Evolutionary conservation across 2,329 filamentous ascomycete species (phyloP), one percentile per base, ranked within the genome.

Genomic region (Nigrospora sphaerica): DNA sequence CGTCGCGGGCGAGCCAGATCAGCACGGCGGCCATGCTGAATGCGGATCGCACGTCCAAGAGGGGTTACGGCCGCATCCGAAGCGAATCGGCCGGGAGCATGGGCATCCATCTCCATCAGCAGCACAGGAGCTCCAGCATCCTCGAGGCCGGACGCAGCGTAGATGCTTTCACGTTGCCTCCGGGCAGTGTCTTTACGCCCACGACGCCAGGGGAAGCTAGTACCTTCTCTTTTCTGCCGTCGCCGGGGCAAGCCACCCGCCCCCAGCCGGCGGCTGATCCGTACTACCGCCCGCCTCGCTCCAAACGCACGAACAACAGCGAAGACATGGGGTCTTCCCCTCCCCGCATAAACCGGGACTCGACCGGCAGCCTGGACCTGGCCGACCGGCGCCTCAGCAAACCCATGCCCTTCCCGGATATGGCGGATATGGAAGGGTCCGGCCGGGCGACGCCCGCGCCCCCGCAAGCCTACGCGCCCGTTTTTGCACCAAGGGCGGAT

Each of bases 281-380:
- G 0, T 97, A 93, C 60, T 97, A 95, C 62, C 84, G 92, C 41
- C 88, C 89, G 16, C 92, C 91, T 14, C 76, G 91, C 53, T 75
- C 81, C 46, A 78, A 85, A 38, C 78, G 81, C 42, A 78, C 83
- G 23, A 86, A 80, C 1, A 65, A 80, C n/a, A 28, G 23, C 23
- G 80, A 80, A 37, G 64, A 62, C 19, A 42, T 49, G 9, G 55
- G 59, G 12, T 65, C 64, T 48, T 62, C 62, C 11, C 63, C 67
- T 1, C 55, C 60, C 2, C 57, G 66, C 33, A 61, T 59, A 41
- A 55, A 62, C 9, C 65, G 62, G 12, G 64, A 55, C 12, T 69
- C 69, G 2, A 59, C 66, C 52, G 60, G 56, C 5, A 68, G 64
- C 44, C 58, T 64, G 13, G 68, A 72, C 38, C 58, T 64, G 52